Evolutionary conservation across 2,329 filamentous ascomycete species (phyloP).

Genomic region (Cephalotrichum gorgonifer): DNA sequence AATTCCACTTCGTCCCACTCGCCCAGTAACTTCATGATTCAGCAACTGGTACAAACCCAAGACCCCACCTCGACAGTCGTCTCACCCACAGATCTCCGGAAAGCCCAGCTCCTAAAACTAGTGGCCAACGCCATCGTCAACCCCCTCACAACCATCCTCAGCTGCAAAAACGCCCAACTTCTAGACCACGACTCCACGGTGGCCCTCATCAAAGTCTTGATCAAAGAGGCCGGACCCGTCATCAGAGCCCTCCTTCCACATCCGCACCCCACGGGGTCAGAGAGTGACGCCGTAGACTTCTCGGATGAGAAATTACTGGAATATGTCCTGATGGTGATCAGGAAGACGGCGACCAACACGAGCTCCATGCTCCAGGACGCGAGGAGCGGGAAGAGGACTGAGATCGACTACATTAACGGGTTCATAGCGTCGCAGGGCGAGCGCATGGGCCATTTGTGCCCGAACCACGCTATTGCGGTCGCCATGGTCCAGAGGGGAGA

Average conservation of each 20-base stretch:
- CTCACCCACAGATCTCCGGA: slow-evolving; percentile 33
- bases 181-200: slow-evolving; percentile 30
- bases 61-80: slow-evolving; percentile 18
- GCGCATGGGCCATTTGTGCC: slow-evolving; percentile 19
- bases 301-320: slow-evolving; percentile 4
- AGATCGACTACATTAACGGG: slow-evolving; percentile 50
- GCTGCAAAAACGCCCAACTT: slow-evolving; percentile 68
- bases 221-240: slow-evolving; percentile 65
- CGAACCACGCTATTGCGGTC: background rate
- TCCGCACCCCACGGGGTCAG: slow-evolving; percentile 26
- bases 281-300: background rate
- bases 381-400: slow-evolving; percentile 37
- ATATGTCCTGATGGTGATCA: slow-evolving; percentile 34
- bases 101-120: slow-evolving; percentile 75
- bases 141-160: slow-evolving; percentile 69
- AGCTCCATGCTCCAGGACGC: slow-evolving; percentile 56
- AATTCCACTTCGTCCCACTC: slow-evolving; percentile 3
- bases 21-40: slow-evolving; percentile 24
- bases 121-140: slow-evolving; percentile 75
- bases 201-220: slow-evolving; percentile 53
- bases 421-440: slow-evolving; percentile 39
- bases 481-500: background rate
- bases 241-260: background rate
- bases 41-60: slow-evolving; percentile 26
- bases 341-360: slow-evolving; percentile 37